Conservation (phyloP, 116 monocot species). For the Trichopus zeylanicus region DNA sequence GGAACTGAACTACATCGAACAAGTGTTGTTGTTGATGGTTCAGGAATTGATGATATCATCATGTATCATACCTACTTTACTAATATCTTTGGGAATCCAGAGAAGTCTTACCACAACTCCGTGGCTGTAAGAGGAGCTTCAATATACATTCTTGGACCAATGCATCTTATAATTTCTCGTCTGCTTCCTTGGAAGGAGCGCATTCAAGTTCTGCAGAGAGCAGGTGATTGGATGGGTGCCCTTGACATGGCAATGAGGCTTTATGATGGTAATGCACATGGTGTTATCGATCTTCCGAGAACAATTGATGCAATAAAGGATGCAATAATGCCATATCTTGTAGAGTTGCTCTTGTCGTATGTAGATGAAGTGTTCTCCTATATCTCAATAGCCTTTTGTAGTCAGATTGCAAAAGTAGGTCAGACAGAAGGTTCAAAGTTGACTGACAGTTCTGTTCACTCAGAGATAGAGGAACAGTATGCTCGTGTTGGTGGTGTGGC, state of each 20-base stretch:
- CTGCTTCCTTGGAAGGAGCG: conserved; percentile 99
- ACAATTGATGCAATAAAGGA: conserved; percentile 66
- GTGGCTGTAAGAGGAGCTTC: conserved; percentile 96
- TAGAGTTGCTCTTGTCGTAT: conserved; percentile 86
- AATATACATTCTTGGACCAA: conserved; percentile 80
- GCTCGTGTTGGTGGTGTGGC: conserved; percentile 95
- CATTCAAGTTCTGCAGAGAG: conserved; percentile 85
- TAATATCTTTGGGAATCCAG: conserved; percentile 89
- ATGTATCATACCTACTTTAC: conserved; percentile 73
- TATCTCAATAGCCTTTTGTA: conserved; percentile 76
- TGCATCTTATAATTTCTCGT: conserved; percentile 80
- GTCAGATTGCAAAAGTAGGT: conserved; percentile 41
- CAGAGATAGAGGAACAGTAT: conserved; percentile 84
- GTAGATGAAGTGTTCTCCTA: conserved; percentile 98
- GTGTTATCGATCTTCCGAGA: conserved; percentile 96
- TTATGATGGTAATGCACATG: conserved; percentile 94
- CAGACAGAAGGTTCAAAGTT: conserved; percentile 20
- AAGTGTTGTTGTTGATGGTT: conserved; percentile 54
- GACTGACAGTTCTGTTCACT: conserved; percentile 18
- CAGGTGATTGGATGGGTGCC: conserved; percentile 99
- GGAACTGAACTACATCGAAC: conserved; percentile 69
- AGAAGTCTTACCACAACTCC: conserved; percentile 88
- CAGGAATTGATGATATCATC: conserved; percentile 66
- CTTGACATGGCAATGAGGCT: conserved; percentile 94
- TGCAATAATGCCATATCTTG: conserved; percentile 86